Evolutionary conservation across 257 asterid genomes (phyloP).

Genomic region (Nicotiana noctiflora): DNA sequence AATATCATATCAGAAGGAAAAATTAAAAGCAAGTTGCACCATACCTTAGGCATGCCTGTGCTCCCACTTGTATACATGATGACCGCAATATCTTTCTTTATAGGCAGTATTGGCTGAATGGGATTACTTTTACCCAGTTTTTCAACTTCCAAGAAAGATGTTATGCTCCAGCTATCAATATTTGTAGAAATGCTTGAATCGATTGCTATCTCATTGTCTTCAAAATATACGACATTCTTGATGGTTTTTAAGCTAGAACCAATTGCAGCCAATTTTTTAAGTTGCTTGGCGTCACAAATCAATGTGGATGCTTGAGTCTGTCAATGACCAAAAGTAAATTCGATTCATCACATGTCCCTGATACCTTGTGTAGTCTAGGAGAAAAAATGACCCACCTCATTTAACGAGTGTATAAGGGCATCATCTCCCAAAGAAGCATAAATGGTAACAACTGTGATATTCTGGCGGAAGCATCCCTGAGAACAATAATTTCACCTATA

Average conservation of each 20-base stretch:
- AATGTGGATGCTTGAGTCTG: constrained; percentile 89
- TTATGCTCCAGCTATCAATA: constrained; percentile 38
- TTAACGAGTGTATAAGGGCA: constrained; percentile 77
- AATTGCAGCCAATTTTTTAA: constrained; percentile 61
- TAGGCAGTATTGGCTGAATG: constrained; percentile 48
- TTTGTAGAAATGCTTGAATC: constrained; percentile 30
- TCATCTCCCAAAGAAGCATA: constrained; percentile 92
- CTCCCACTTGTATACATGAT: constrained; percentile 96
- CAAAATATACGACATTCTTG: constrained; percentile 53
- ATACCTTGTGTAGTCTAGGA: neutral
- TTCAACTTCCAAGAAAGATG: constrained; percentile 67
- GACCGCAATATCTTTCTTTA: constrained; percentile 76
- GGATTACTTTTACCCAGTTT: constrained; percentile 55
- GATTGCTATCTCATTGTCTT: constrained; percentile 43
- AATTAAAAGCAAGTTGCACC: constrained; percentile 1
- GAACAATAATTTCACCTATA: neutral
- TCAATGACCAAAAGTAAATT: constrained; percentile 8
- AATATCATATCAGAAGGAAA: neutral
- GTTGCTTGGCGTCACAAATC: constrained; percentile 75
- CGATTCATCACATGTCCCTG: neutral
- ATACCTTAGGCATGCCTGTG: constrained; percentile 91
- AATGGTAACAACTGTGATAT: constrained; percentile 73
- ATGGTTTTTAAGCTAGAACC: constrained; percentile 55
- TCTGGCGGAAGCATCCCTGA: constrained; percentile 91
- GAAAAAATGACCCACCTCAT: constrained; percentile 46